These are phyloP conservation scores for Debaryomycetaceae sp. DNA, from an alignment of 1,139 yeast genomes.

Conservation along the genomic window DNA sequence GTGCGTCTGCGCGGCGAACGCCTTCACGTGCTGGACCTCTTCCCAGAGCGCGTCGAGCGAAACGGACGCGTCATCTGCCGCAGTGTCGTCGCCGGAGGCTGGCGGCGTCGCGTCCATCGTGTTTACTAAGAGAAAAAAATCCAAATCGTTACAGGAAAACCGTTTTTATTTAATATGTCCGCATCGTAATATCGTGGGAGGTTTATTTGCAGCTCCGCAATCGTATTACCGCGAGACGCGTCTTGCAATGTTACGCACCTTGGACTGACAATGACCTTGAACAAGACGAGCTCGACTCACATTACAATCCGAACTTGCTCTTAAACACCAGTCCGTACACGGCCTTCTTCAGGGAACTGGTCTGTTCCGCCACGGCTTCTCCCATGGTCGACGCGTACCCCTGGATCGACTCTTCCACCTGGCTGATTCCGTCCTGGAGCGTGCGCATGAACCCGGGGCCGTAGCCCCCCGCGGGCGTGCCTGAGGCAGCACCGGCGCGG, in stretches of 20 bases:
- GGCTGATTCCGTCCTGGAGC: conserved; percentile 42
- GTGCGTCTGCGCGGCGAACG: conserved; percentile 22
- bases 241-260: too few species aligned
- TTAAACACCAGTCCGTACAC: conserved; percentile 42
- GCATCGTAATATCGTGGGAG: conserved; percentile 20
- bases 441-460: conserved; percentile 33
- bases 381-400: conserved; percentile 48
- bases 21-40: conserved; percentile 22
- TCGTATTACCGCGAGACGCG: too few species aligned
- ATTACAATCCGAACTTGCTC: conserved; percentile 42
- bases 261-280: too few species aligned
- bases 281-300: too few species aligned
- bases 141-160: too few species aligned
- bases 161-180: too few species aligned
- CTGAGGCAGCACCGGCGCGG: conserved; percentile 17
- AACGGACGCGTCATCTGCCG: too few species aligned
- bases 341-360: conserved; percentile 40
- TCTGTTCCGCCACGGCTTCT: conserved; percentile 42
- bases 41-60: too few species aligned
- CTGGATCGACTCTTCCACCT: conserved; percentile 43
- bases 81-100: too few species aligned
- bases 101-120: too few species aligned
- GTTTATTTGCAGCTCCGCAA: too few species aligned
- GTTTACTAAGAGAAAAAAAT: too few species aligned
- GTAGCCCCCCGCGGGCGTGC: conserved; percentile 19